Base-by-base conservation (phyloP, 352 stramenopile species). In the Halophytophthora batemanensis region DNA sequence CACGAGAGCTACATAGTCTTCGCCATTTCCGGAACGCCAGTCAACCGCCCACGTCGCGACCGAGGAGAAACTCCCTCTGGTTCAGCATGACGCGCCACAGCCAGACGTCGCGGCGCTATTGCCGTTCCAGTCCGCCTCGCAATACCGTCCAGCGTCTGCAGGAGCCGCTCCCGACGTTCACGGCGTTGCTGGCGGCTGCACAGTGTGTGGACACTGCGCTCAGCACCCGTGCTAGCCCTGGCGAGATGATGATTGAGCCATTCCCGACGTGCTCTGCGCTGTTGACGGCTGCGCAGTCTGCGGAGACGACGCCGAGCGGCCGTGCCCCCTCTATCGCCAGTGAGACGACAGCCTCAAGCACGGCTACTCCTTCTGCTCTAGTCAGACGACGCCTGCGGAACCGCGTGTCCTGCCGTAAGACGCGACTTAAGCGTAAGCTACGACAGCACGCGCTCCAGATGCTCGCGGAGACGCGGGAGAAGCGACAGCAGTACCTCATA, bases 391-490 rank as follows among this genome's bases (percentile, higher is more conserved):
- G 67, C 28, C 56, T 82, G 43, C 61, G 45, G 14, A 77, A 77
- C 39, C 70, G 72, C 36, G 51, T 70, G 7, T 79, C 69, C 12
- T 77, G 69, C 31, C 66, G 69, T 35, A 82, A 80, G 46, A 74
- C 68, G 17, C 66, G 72, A 8, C 53, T 80, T 3, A 78, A 74
- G 44, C 68, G 68, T 18, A 79, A 80, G 41, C 48, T 74, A 12
- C 50, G 73, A 22, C 69, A 78, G 7, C 38, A 57, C n/a, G 42
- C 48, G 11, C 54, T 64, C 5, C 36, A 64, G 19, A 12, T 70
- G 28, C 34, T 77, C 6, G 47, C 56, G 42, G 46, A 40, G 23
- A 56, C 67, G 22, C 66, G 72, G 17, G 41, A 69, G 22, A 41
- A 64, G 29, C 64, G 66, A n/a, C 54, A 69, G 1, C 35, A 51